Percentiles rank a stretch among this genome's conserved stretches.
phyloP scores from a whole-genome alignment of 331 rosid genomes.

The Dryas integrifolia region DNA sequence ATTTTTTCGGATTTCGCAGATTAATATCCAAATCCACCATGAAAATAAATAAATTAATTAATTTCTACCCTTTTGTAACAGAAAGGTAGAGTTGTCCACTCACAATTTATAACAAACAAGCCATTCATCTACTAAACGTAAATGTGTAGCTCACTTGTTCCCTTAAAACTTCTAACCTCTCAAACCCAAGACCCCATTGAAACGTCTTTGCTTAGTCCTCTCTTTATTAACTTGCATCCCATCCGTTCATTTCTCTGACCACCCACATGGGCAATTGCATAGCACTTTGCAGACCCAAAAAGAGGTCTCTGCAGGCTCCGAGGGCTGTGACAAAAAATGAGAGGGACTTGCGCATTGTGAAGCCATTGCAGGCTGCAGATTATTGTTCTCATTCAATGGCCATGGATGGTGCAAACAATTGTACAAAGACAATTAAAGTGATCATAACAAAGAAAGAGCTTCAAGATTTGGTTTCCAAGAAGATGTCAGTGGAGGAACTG shows the following conservation, averaged over 20 bases:
- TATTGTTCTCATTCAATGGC: neutral
- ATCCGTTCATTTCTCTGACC: neutral
- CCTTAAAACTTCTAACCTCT: neutral
- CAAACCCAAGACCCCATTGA: neutral
- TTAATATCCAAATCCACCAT: neutral
- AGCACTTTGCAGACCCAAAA: neutral
- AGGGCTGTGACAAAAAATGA: neutral
- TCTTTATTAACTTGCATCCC: neutral
- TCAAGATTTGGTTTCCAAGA: slow-evolving; percentile 42
- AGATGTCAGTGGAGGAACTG: slow-evolving; percentile 48
- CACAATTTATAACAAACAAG: neutral
- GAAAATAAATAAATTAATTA: neutral
- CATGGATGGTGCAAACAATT: slow-evolving; percentile 10
- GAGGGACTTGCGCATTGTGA: slow-evolving; percentile 4
- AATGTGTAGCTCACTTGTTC: neutral
- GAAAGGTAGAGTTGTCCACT: neutral
- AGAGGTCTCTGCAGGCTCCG: too few relatives aligned
- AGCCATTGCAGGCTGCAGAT: neutral
- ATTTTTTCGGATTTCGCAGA: neutral
- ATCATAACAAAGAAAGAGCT: slow-evolving; percentile 60
- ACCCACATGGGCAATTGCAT: slow-evolving; percentile 4
- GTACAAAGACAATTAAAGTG: slow-evolving; percentile 51
- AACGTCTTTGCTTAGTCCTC: slow-evolving; percentile 1
- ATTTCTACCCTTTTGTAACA: neutral
- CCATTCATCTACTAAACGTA: neutral